Base-by-base conservation (phyloP, 2,329 filamentous ascomycete genomes). In the Exophiala sp. region DNA sequence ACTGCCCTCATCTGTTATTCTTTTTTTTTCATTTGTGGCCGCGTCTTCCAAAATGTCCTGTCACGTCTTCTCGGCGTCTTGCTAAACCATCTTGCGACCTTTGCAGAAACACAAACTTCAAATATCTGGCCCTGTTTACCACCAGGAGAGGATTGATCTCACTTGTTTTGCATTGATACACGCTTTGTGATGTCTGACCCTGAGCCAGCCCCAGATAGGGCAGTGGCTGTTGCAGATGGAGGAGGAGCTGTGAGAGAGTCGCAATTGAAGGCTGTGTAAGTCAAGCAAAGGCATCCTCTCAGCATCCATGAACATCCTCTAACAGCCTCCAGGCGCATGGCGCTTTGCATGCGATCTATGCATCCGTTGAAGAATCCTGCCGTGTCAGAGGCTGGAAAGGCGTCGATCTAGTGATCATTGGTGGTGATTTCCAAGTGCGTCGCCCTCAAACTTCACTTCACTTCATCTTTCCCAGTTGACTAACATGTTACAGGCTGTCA, bases 331-430 rank as follows among this genome's bases (percentile, higher is more conserved):
- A 93, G 87, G 91, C 91, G 51, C 93, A 98, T 70, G 93, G 93
- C 57, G 88, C 84, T 1, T 80, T 98, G 45, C 80, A 97, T 65
- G 86, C 88, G 50, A 97, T 98, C 60, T 98, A 97, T 67, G 80
- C 85, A 1, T 84, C 87, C 1, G 80, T 95, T 21, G 73, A 78
- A 34, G 75, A 79, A 56, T 77, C 88, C 8, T 87, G 84, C 66
- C 73, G 80, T 57, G 73, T 77, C 39, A 85, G 86, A 60, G 78
- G 78, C 19, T 96, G 91, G 90, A 75, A 85, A 58, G 80, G 78
- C 27, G 81, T 97, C 23, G 93, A 98, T 66, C 70, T 96, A 9
- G 72, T 98, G 59, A 94, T 98, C 63, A 95, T 98, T 61, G 88
- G 91, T 48, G 93, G 93, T 22, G 93, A 98, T 65, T 98, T 98